phyloP scores from a whole-genome alignment of 192 early-diverging fungal genomes.

The Umbelopsis sp. region DNA sequence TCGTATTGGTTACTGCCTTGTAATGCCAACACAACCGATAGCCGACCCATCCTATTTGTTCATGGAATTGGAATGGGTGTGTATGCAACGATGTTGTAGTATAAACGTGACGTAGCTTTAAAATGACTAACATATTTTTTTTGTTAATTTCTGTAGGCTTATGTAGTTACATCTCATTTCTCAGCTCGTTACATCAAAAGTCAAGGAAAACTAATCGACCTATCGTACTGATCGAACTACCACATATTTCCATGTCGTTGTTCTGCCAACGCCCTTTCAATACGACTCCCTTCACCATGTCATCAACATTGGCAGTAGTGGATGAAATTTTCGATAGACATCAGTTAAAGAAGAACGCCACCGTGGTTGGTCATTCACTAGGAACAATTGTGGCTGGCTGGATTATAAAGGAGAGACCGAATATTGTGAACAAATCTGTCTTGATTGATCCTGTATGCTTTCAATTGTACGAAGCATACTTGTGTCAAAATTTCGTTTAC shows the following conservation, averaged over 20 bases:
- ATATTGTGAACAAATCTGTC: constrained; percentile 1
- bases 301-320: background rate
- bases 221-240: constrained; percentile 14
- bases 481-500: constrained; percentile 29
- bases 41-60: constrained; percentile 35
- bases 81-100: background rate
- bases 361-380: constrained; percentile 15
- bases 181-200: background rate
- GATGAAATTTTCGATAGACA: constrained; percentile 13
- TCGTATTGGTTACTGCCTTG: constrained; percentile 34
- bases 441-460: constrained; percentile 28
- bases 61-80: constrained; percentile 24
- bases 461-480: constrained; percentile 19
- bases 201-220: background rate
- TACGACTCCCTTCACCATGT: constrained; percentile 10
- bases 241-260: constrained; percentile 21
- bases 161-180: constrained; percentile 16
- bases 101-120: background rate
- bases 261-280: constrained; percentile 9
- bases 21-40: background rate
- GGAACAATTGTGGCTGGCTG: constrained; percentile 24
- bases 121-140: background rate
- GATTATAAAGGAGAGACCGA: constrained; percentile 10
- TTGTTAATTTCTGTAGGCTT: background rate
- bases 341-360: background rate